Conservation (phyloP, 139 green algal genomes). For the Chlorella sp. region DNA sequence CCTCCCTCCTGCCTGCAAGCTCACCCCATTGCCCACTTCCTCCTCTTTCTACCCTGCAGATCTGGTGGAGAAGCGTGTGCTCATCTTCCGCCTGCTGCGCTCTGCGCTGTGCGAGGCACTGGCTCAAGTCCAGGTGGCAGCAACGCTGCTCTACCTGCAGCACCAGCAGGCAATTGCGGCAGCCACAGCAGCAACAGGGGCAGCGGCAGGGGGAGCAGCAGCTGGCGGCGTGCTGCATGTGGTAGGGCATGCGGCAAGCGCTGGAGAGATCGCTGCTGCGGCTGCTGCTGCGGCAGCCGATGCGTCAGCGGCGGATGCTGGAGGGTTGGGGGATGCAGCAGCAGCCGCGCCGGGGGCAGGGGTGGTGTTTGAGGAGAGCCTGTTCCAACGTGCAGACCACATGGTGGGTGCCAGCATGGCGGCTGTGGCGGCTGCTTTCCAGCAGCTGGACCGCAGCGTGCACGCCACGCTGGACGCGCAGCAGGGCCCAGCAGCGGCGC, state of each 20-base stretch:
- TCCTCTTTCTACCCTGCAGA: neutral
- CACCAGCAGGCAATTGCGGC: neutral
- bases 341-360: neutral
- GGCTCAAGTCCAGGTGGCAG: constrained; percentile 40
- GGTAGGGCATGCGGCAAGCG: neutral
- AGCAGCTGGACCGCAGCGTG: neutral
- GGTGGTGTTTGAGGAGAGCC: neutral
- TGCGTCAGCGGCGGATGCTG: neutral
- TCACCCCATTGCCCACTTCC: neutral
- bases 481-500: constrained; percentile 5
- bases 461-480: constrained; percentile 34
- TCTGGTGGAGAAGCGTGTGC: constrained; percentile 45
- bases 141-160: constrained; percentile 44
- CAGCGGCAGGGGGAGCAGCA: too few relatives aligned
- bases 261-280: neutral
- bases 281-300: neutral
- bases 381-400: constrained; percentile 30
- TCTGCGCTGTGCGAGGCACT: constrained; percentile 52
- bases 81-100: constrained; percentile 53
- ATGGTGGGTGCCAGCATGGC: neutral
- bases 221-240: neutral
- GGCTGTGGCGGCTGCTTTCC: constrained; percentile 23
- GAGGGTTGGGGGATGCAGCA: neutral
- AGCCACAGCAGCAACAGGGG: neutral
- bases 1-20: neutral